Conservation (phyloP, 306 rosid genomes). For the Lathyrus aphaca region DNA sequence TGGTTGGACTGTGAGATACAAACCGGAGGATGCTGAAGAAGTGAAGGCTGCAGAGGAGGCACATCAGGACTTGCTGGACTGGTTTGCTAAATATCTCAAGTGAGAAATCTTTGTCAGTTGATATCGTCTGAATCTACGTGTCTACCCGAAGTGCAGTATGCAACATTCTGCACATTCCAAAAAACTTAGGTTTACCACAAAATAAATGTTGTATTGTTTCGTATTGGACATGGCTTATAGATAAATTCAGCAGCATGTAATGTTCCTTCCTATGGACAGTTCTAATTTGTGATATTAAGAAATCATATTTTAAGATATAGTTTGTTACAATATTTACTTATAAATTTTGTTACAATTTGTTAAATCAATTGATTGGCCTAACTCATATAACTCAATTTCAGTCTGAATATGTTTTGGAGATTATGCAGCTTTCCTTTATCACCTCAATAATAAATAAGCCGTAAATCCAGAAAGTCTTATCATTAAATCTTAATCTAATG, state of each 20-base stretch:
- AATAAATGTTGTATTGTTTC: slow-evolving; percentile 10
- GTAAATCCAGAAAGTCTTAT: neutral
- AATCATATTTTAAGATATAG: too few relatives aligned
- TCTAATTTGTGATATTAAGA: too few relatives aligned
- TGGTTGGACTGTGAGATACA: slow-evolving; percentile 62
- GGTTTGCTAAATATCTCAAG: slow-evolving; percentile 51
- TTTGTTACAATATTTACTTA: neutral
- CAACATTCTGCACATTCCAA: slow-evolving; percentile 7
- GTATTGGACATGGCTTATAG: neutral
- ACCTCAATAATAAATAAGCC: neutral
- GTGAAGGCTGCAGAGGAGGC: slow-evolving; percentile 67
- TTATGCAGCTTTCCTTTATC: neutral
- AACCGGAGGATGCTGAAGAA: slow-evolving; percentile 46
- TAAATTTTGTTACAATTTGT: neutral
- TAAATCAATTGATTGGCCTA: neutral
- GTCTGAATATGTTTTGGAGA: neutral
- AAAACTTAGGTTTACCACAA: slow-evolving; percentile 7
- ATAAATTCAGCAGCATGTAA: neutral
- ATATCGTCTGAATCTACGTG: neutral
- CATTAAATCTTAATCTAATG: neutral
- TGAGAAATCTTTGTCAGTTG: slow-evolving; percentile 19
- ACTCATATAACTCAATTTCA: too few relatives aligned
- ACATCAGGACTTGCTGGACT: slow-evolving; percentile 50
- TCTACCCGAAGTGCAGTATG: neutral
- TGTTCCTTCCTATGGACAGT: too few relatives aligned